Conservation (phyloP, 2,329 filamentous ascomycete species). For the Curvularia hawaiiensis region DNA sequence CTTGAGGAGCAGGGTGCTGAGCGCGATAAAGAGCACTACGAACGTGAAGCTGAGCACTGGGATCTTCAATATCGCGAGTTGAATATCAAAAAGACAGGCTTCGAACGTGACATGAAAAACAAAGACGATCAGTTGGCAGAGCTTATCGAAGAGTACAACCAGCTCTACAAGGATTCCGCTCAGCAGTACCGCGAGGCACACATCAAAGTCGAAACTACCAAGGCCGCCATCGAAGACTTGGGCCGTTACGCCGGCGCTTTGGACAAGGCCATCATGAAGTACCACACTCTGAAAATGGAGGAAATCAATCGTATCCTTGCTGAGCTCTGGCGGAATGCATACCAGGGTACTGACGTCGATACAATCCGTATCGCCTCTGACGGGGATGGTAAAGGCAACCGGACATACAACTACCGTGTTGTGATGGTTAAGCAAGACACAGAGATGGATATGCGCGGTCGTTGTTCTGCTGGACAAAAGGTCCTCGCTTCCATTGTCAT, state of each 20-base stretch:
- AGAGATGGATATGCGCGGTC: slow-evolving; percentile 99
- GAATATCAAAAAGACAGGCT: slow-evolving; percentile 72
- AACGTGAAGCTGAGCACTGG: slow-evolving; percentile 69
- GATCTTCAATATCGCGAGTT: slow-evolving; percentile 72
- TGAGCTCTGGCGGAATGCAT: slow-evolving; percentile 96
- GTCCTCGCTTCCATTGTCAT: slow-evolving; percentile 98
- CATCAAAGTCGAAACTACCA: slow-evolving; percentile 88
- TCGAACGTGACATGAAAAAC: slow-evolving; percentile 79
- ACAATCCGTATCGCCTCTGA: slow-evolving; percentile 95
- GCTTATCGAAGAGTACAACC: slow-evolving; percentile 78
- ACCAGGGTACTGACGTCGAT: slow-evolving; percentile 96
- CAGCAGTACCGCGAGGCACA: slow-evolving; percentile 83
- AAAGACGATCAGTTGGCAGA: slow-evolving; percentile 81
- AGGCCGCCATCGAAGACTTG: slow-evolving; percentile 89
- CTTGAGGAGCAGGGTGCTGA: slow-evolving; percentile 81
- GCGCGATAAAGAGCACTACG: slow-evolving; percentile 78
- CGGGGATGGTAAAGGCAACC: slow-evolving; percentile 76
- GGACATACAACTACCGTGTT: slow-evolving; percentile 93
- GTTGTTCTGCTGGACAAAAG: slow-evolving; percentile 95
- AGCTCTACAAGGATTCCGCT: slow-evolving; percentile 84
- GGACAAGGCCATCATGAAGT: slow-evolving; percentile 97
- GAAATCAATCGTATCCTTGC: slow-evolving; percentile 95
- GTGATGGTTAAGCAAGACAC: slow-evolving; percentile 97
- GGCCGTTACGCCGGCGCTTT: slow-evolving; percentile 81
- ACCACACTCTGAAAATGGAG: slow-evolving; percentile 95